These are phyloP conservation scores for Nitzschia sp. DNA, from an alignment of 108 stramenopile genomes.

Conservation along the genomic window DNA sequence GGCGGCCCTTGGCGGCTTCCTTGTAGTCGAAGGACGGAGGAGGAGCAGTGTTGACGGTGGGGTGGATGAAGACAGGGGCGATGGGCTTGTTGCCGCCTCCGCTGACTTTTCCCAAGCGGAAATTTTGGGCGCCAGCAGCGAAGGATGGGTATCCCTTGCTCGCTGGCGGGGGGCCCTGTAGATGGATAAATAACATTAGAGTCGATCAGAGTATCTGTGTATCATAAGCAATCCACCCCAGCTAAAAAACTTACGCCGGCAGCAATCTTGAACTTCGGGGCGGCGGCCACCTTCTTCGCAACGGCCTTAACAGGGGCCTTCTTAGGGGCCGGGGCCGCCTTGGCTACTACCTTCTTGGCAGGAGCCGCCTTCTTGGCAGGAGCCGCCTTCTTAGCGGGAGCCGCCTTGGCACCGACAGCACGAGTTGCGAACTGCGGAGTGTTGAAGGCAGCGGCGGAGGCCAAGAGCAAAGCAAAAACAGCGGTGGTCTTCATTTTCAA, in stretches of 20 bases:
- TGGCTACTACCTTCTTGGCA: conserved; percentile 17
- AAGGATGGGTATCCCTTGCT: conserved; percentile 56
- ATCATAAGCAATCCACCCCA: no score
- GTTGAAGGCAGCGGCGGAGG: conserved; percentile 41
- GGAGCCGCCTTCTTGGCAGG: conserved; percentile 19
- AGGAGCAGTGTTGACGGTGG: conserved; percentile 41
- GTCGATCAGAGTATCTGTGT: no score
- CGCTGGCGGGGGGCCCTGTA: conserved; percentile 26
- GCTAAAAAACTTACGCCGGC: background rate
- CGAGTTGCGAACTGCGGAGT: conserved; percentile 53
- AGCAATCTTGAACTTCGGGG: background rate
- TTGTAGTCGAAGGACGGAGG: conserved; percentile 39
- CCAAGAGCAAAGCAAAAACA: conserved; percentile 44
- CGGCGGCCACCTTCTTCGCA: conserved; percentile 21
- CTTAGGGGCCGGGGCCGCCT: conserved; percentile 29
- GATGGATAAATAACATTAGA: background rate
- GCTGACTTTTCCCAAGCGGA: conserved; percentile 24
- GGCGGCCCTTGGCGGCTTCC: conserved; percentile 46
- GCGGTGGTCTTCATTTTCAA: conserved; percentile 39
- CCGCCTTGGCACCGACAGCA: conserved; percentile 40
- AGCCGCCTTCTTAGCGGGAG: conserved; percentile 16
- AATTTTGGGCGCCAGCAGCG: conserved; percentile 30
- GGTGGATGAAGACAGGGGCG: conserved; percentile 25
- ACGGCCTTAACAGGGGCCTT: conserved; percentile 14
- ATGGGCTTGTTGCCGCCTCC: conserved; percentile 41